These are phyloP conservation scores for Alisma plantagoaquatica DNA, from an alignment of 106 monocot species.

Conservation along the genomic window DNA sequence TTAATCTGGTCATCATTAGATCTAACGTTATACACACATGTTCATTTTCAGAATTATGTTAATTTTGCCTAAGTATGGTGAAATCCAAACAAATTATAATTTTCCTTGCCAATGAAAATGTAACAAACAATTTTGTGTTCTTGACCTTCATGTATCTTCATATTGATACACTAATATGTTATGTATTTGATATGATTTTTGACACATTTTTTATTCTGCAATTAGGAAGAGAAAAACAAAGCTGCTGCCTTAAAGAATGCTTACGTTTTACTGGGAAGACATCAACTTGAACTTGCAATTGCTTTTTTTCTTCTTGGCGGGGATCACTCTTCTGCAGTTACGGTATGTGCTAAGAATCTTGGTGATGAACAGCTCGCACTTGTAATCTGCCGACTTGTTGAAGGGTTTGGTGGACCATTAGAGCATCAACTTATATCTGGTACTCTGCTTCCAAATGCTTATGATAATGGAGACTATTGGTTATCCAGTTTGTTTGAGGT, in stretches of 20 bases:
- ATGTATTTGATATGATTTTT: too few species aligned
- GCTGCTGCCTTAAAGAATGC: conserved; percentile 98
- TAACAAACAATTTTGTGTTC: too few species aligned
- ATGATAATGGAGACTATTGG: conserved; percentile 74
- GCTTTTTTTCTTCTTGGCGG: conserved; percentile 92
- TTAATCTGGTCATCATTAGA: too few species aligned
- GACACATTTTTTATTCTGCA: too few species aligned
- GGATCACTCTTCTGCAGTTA: conserved; percentile 79
- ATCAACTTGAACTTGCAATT: conserved; percentile 81
- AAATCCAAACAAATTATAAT: too few species aligned
- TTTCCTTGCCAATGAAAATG: too few species aligned
- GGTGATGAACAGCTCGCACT: conserved; percentile 94
- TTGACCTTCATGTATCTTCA: too few species aligned
- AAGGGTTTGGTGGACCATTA: conserved; percentile 77
- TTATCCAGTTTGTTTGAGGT: conserved; percentile 82
- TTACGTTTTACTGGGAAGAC: conserved; percentile 96
- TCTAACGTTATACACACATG: too few species aligned
- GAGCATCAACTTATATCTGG: conserved; percentile 66
- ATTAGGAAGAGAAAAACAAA: conserved; percentile 67
- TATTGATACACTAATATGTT: too few species aligned
- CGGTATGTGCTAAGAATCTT: conserved; percentile 92
- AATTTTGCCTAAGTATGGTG: too few species aligned
- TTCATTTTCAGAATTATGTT: too few species aligned
- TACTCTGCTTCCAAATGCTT: conserved; percentile 61
- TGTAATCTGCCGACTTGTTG: conserved; percentile 81